These are phyloP conservation scores for Dimocarpus longan DNA, from an alignment of 345 rosid species.

Conservation along the genomic window DNA sequence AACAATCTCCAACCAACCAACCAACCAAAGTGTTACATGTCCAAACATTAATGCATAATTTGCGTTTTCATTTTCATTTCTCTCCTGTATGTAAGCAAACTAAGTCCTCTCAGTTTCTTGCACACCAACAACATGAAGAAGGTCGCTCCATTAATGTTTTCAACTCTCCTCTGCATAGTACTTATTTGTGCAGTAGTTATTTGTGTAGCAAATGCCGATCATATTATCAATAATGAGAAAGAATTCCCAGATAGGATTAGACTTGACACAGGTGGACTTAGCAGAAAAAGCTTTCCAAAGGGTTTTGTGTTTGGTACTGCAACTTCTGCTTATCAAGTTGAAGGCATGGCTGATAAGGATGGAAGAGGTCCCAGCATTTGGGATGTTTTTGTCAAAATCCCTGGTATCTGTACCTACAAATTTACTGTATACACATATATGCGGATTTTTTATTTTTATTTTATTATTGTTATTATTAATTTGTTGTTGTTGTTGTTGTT, in stretches of 20 bases:
- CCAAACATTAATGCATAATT: too few species aligned
- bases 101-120: too few species aligned
- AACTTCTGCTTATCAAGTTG: slow-evolving; percentile 60
- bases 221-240: neutral
- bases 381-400: slow-evolving; percentile 51
- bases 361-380: slow-evolving; percentile 74
- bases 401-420: slow-evolving; percentile 29
- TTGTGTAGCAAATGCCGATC: neutral
- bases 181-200: neutral
- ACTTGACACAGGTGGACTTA: slow-evolving; percentile 48
- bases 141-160: too few species aligned
- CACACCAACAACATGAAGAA: too few species aligned
- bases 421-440: neutral
- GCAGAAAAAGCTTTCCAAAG: slow-evolving; percentile 43
- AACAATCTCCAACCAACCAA: too few species aligned
- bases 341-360: slow-evolving; percentile 62
- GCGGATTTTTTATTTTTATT: neutral
- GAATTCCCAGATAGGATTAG: neutral
- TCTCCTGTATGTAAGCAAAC: too few species aligned
- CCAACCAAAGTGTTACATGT: too few species aligned
- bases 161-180: neutral
- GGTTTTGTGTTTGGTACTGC: slow-evolving; percentile 56
- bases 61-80: too few species aligned
- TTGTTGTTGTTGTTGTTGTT: too few species aligned
- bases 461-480: too few species aligned